These are phyloP conservation scores for Prunus mongolica DNA, from an alignment of 306 rosid genomes.

Conservation along the genomic window DNA sequence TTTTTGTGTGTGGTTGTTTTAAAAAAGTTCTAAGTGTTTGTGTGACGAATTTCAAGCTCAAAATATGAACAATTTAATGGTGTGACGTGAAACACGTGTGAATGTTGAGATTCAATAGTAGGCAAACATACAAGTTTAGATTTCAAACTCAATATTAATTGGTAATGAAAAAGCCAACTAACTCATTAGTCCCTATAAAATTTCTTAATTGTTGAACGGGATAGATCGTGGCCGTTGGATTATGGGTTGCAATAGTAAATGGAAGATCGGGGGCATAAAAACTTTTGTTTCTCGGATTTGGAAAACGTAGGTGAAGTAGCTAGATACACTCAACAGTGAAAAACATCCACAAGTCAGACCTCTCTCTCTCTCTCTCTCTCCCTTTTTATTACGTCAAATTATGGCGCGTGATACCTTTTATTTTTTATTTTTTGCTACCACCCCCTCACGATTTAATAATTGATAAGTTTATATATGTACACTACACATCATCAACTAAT, in stretches of 20 bases:
- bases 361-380: background rate
- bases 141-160: no score
- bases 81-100: no score
- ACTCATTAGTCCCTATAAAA: no score
- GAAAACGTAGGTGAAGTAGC: conserved; percentile 2
- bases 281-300: conserved; percentile 2
- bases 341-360: conserved; percentile 16
- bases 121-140: no score
- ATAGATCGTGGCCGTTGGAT: background rate
- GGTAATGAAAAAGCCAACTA: no score
- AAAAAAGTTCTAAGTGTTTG: no score
- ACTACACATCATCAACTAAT: no score
- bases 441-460: background rate
- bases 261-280: background rate
- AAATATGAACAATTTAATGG: no score
- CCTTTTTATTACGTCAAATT: background rate
- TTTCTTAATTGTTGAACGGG: no score
- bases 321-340: conserved; percentile 23
- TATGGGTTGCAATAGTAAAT: background rate
- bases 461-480: background rate
- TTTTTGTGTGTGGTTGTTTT: no score
- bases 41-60: no score
- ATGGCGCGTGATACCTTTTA: background rate
- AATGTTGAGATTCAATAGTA: no score
- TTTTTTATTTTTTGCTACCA: background rate